Conservation (phyloP, 2,329 filamentous ascomycete genomes). For the Trichoderma cornu-damae region DNA sequence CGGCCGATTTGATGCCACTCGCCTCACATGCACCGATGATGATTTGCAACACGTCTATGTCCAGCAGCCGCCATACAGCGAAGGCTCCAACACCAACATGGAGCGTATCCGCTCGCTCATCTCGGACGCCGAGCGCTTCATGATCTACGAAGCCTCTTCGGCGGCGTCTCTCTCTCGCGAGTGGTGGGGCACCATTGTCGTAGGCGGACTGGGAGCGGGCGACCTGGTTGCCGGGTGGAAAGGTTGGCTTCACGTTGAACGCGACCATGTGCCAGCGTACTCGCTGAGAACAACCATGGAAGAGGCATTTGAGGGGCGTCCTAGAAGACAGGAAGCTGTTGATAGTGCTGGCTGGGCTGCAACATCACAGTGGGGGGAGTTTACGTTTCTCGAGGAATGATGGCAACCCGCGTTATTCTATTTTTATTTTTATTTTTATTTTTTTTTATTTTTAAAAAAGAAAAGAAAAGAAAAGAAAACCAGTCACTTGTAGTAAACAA, state of each 20-base stretch:
- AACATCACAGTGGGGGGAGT: slow-evolving; percentile 46
- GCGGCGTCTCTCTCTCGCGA: slow-evolving; percentile 42
- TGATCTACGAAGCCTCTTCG: slow-evolving; percentile 44
- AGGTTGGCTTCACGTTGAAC: slow-evolving; percentile 51
- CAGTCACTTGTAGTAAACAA: not conserved
- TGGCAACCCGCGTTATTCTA: not conserved
- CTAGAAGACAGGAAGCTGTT: slow-evolving; percentile 37
- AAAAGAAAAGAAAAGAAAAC: too few species aligned
- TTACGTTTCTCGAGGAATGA: slow-evolving; percentile 36
- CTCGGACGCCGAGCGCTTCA: slow-evolving; percentile 40
- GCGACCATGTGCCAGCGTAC: slow-evolving; percentile 39
- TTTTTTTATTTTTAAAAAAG: too few species aligned
- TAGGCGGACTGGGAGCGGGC: slow-evolving; percentile 39
- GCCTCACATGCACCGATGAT: slow-evolving; percentile 34
- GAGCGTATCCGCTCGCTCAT: slow-evolving; percentile 35
- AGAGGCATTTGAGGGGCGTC: slow-evolving; percentile 42
- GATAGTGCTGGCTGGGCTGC: slow-evolving; percentile 44
- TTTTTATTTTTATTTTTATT: too few species aligned
- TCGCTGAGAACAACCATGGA: slow-evolving; percentile 36
- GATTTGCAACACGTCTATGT: slow-evolving; percentile 50
- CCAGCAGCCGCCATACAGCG: slow-evolving; percentile 36
- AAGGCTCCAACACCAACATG: slow-evolving; percentile 18
- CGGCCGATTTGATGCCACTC: slow-evolving; percentile 49
- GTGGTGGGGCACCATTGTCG: slow-evolving; percentile 56
- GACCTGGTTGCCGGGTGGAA: slow-evolving; percentile 34